Conservation (phyloP, 805 yeast species). For the Saccharomycopsis fodiens region DNA sequence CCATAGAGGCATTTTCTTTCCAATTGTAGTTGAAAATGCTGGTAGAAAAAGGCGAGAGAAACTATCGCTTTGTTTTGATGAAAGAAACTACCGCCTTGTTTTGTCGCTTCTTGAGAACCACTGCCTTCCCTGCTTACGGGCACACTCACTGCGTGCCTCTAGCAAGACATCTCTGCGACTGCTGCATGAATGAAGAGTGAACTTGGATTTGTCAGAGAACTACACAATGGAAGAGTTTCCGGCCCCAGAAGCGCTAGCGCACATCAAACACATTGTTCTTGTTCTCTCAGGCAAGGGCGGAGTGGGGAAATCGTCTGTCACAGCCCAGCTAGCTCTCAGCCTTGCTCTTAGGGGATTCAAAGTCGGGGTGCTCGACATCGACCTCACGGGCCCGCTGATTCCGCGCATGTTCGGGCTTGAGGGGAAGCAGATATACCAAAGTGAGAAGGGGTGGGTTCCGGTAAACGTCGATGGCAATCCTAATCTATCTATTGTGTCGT, state of each 20-base stretch:
- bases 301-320: conserved; percentile 93
- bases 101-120: too few relatives aligned
- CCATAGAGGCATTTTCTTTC: too few relatives aligned
- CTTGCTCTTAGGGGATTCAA: conserved; percentile 57
- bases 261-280: conserved; percentile 69
- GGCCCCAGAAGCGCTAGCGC: conserved; percentile 28
- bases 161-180: too few relatives aligned
- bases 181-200: too few relatives aligned
- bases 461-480: conserved; percentile 43
- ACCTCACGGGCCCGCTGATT: conserved; percentile 91
- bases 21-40: too few relatives aligned
- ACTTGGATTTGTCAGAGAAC: too few relatives aligned
- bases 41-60: too few relatives aligned
- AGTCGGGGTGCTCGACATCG: conserved; percentile 95
- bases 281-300: conserved; percentile 95
- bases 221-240: background rate
- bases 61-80: too few relatives aligned
- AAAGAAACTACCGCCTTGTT: too few relatives aligned
- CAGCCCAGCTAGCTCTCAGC: conserved; percentile 88
- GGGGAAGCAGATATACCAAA: conserved; percentile 68
- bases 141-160: too few relatives aligned
- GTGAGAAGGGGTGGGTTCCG: conserved; percentile 87
- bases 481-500: conserved; percentile 65
- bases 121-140: too few relatives aligned
- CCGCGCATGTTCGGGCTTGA: conserved; percentile 97